A percentile compares a stretch with the other conserved stretches of the same genome.
These are phyloP conservation scores for Candida caryicola DNA, from an alignment of 805 yeast genomes.

Conservation along the genomic window DNA sequence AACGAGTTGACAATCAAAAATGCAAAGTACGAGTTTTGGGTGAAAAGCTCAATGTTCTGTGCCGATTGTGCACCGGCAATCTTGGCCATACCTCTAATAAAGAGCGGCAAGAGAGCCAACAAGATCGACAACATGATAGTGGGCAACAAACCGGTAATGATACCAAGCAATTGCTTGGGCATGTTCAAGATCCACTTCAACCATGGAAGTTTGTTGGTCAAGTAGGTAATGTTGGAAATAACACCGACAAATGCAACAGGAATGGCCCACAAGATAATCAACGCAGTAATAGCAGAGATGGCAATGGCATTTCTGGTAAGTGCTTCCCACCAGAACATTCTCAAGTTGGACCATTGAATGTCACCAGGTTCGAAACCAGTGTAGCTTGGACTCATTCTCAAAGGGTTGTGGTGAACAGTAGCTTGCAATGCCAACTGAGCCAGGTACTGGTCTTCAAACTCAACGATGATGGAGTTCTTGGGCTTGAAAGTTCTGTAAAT, in stretches of 20 bases:
- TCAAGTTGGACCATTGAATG: conserved; percentile 67
- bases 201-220: conserved; percentile 70
- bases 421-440: conserved; percentile 74
- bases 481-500: conserved; percentile 49
- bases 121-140: conserved; percentile 74
- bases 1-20: conserved; percentile 91
- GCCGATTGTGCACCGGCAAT: conserved; percentile 67
- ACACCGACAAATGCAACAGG: conserved; percentile 98
- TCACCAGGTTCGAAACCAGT: conserved; percentile 64
- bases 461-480: conserved; percentile 79
- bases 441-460: conserved; percentile 69
- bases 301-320: conserved; percentile 54
- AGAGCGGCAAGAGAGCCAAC: conserved; percentile 84
- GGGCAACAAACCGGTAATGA: conserved; percentile 86
- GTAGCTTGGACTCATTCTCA: conserved; percentile 57
- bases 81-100: conserved; percentile 74
- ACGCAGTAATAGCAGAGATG: conserved; percentile 49
- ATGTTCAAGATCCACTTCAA: conserved; percentile 71
- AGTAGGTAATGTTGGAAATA: conserved; percentile 78
- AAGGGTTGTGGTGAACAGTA: conserved; percentile 61
- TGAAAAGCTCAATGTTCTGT: conserved; percentile 73
- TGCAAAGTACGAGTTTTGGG: conserved; percentile 86
- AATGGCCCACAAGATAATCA: conserved; percentile 67
- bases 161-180: conserved; percentile 70
- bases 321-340: conserved; percentile 80